Evolutionary conservation across 805 yeast species (phyloP).

Genomic region (Metschnikowia chrysomelidarum): DNA sequence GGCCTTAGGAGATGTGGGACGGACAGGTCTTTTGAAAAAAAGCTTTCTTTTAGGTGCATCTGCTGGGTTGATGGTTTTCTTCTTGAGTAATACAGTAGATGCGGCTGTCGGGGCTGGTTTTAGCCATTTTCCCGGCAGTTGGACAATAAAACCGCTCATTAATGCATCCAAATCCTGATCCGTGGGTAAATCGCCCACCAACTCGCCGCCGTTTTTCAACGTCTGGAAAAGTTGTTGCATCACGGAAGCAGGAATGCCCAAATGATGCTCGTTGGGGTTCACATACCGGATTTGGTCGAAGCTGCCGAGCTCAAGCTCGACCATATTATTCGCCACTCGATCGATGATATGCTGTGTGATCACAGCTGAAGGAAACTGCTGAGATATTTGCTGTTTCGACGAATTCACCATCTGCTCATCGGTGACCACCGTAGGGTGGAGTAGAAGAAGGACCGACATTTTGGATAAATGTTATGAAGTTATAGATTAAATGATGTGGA

Average conservation of each 20-base stretch:
- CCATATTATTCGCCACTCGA: conserved; percentile 50
- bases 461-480: no score
- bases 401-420: conserved; percentile 46
- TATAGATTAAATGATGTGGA: no score
- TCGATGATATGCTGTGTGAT: conserved; percentile 55
- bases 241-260: conserved; percentile 46
- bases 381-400: conserved; percentile 32
- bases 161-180: conserved; percentile 59
- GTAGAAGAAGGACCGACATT: conserved; percentile 43
- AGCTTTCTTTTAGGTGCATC: conserved; percentile 19
- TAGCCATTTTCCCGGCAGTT: conserved; percentile 47
- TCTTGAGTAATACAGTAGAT: conserved; percentile 32
- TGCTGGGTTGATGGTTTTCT: conserved; percentile 15
- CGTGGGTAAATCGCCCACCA: conserved; percentile 53
- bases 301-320: conserved; percentile 32
- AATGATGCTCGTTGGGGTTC: conserved; percentile 50
- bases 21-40: conserved; percentile 17
- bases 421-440: conserved; percentile 68
- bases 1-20: conserved; percentile 1
- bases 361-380: conserved; percentile 27
- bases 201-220: conserved; percentile 43
- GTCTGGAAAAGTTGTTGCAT: conserved; percentile 39
- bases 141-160: conserved; percentile 59
- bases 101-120: conserved; percentile 45
- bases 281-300: conserved; percentile 51